Evolutionary conservation across 1,139 yeast genomes (phyloP).

Genomic region (Diutina rugosa): DNA sequence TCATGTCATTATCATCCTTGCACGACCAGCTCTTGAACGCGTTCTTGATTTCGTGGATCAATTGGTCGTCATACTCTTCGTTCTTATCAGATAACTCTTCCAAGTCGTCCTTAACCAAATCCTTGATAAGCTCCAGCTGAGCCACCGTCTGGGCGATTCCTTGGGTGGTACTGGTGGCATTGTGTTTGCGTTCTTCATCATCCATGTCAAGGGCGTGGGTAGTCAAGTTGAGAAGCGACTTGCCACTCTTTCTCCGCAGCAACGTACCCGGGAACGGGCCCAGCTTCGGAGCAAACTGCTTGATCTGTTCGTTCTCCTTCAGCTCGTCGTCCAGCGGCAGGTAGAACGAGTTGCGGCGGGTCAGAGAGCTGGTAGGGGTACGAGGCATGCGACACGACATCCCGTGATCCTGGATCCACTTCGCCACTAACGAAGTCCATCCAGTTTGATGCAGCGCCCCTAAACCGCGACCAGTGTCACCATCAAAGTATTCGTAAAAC

Average conservation of each 20-base stretch:
- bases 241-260: constrained; percentile 59
- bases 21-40: not conserved
- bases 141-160: not conserved
- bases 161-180: not conserved
- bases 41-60: not conserved
- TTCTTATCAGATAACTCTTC: not conserved
- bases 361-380: constrained; percentile 36
- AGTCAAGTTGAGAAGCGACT: constrained; percentile 54
- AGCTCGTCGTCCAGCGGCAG: constrained; percentile 7
- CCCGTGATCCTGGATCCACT: constrained; percentile 89
- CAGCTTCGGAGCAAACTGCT: constrained; percentile 25
- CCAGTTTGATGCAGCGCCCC: constrained; percentile 97
- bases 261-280: constrained; percentile 45
- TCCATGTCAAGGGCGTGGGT: constrained; percentile 54
- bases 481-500: constrained; percentile 87
- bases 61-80: not conserved
- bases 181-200: constrained; percentile 37
- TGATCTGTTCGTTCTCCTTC: constrained; percentile 20
- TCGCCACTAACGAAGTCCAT: constrained; percentile 92
- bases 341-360: constrained; percentile 10
- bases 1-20: not conserved
- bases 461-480: constrained; percentile 89
- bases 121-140: not conserved
- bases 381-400: constrained; percentile 43
- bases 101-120: not conserved